Base-by-base conservation (phyloP, 108 stramenopile species). In the Cyclostephanos invisitatus region DNA sequence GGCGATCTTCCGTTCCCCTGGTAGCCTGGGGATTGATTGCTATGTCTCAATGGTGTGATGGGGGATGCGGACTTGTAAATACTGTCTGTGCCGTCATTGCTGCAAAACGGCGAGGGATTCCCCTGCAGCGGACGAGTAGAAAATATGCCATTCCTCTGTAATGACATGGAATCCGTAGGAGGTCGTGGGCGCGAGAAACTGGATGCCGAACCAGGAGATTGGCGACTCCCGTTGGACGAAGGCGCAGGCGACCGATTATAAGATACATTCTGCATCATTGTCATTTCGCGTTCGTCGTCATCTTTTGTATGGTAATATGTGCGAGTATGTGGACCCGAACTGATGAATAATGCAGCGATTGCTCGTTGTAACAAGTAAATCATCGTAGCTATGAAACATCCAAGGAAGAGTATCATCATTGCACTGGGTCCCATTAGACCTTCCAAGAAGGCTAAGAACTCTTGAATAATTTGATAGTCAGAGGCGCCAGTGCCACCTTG, bases 61-160 rank as follows among this genome's bases (percentile, higher is more conserved):
- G 75, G 75, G 20, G 69, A 71, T 28, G 62, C 62, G 24, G 71
- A 66, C 47, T 72, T 63, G 61, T 77, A 77, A 27, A 75, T 75
- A 54, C 54, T 77, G 63, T 64, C 75, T 56, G 53, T 64, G 44
- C 64, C 64, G 51, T 60, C 77, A 15, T 58, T 65, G 38, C 38
- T 63, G 38, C 47, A 32, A 49, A 68, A 76, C 9, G 67, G 67
- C 42, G 75, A 68, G 47, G 61, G 51, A 46, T 69, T 57, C 53
- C 55, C 51, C 67, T 67, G 68, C n/a, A 35, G 68, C 25, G 7
- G 53, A 20, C 65, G 67, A 9, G 68, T 64, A 46, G 71, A 72
- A 64, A 77, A 77, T 11, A 77, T 73, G 15, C 77, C 77, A 60
- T 77, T 77, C 12, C 75, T 55, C 42, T 77, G 77, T 24, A 65